A percentile compares a stretch with the other conserved stretches of the same genome.
phyloP scores from a whole-genome alignment of 2,329 filamentous ascomycete genomes.

The Thielaviopsis punctulata region DNA sequence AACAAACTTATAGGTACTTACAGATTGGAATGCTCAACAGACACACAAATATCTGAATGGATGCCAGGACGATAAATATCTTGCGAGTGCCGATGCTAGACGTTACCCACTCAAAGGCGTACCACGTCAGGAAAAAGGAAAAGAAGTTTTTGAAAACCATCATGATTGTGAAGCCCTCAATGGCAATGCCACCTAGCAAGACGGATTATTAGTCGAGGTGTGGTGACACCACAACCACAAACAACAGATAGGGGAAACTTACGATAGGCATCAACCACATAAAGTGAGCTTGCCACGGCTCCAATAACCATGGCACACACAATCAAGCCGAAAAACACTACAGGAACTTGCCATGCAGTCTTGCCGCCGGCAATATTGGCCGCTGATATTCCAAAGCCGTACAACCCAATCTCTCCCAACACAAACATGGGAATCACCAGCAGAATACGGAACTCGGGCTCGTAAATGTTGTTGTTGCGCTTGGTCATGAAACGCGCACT shows the following conservation, averaged over 20 bases:
- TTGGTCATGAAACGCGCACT: slow-evolving; percentile 53
- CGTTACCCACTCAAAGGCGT: slow-evolving; percentile 70
- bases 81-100: slow-evolving; percentile 36
- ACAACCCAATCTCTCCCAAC: slow-evolving; percentile 61
- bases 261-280: slow-evolving; percentile 88
- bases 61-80: slow-evolving; percentile 53
- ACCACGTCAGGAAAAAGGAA: slow-evolving; percentile 69
- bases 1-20: slow-evolving; percentile 31
- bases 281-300: slow-evolving; percentile 68
- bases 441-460: slow-evolving; percentile 77
- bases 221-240: background rate
- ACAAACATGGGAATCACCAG: slow-evolving; percentile 71
- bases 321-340: slow-evolving; percentile 69
- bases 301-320: slow-evolving; percentile 86
- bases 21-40: slow-evolving; percentile 58
- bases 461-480: slow-evolving; percentile 65
- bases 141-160: slow-evolving; percentile 94
- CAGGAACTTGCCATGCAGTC: slow-evolving; percentile 57
- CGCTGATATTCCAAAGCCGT: slow-evolving; percentile 65
- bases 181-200: slow-evolving; percentile 57
- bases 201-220: slow-evolving; percentile 9
- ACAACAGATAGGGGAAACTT: slow-evolving; percentile 20
- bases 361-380: slow-evolving; percentile 33
- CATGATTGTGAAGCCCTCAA: slow-evolving; percentile 79
- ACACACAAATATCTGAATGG: slow-evolving; percentile 64